Evolutionary conservation across 768 basidiomycete genomes (phyloP).

Genomic region (Amanita inopinata): DNA sequence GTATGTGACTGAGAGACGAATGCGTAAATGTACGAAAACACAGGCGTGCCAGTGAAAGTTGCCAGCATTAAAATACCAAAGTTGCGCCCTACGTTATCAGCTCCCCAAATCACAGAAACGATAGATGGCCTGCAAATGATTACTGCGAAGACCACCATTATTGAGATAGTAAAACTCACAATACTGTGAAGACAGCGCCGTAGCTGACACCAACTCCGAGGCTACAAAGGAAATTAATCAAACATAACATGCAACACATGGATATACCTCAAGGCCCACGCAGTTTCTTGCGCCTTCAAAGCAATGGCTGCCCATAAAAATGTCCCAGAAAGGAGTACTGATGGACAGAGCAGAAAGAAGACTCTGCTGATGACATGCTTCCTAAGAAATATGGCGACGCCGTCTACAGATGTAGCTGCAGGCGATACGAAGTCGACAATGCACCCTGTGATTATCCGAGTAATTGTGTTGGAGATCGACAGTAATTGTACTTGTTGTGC

Average conservation of each 20-base stretch:
- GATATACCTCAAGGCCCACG: slow-evolving; percentile 67
- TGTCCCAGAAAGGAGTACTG: slow-evolving; percentile 37
- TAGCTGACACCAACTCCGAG: slow-evolving; percentile 61
- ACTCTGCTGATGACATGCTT: slow-evolving; percentile 54
- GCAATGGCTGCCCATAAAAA: slow-evolving; percentile 47
- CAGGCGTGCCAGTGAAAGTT: slow-evolving; percentile 63
- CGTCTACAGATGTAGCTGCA: slow-evolving; percentile 32
- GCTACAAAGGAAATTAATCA: slow-evolving; percentile 23
- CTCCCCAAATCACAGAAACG: slow-evolving; percentile 64
- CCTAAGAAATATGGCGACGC: slow-evolving; percentile 25
- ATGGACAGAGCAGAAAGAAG: slow-evolving; percentile 43
- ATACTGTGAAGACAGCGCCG: slow-evolving; percentile 58
- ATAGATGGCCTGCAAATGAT: slow-evolving; percentile 52
- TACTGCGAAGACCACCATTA: neutral
- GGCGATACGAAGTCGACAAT: slow-evolving; percentile 70
- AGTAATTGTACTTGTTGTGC: slow-evolving; percentile 61
- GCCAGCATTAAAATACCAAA: slow-evolving; percentile 69
- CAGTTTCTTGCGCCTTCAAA: slow-evolving; percentile 34
- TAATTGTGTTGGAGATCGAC: slow-evolving; percentile 61
- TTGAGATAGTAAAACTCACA: slow-evolving; percentile 35
- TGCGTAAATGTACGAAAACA: slow-evolving; percentile 76
- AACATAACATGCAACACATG: neutral
- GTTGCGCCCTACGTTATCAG: slow-evolving; percentile 62
- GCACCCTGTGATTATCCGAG: slow-evolving; percentile 58
- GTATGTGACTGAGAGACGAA: slow-evolving; percentile 48